Base-by-base conservation (phyloP, 306 rosid species). In the Medicago ruthenica region DNA sequence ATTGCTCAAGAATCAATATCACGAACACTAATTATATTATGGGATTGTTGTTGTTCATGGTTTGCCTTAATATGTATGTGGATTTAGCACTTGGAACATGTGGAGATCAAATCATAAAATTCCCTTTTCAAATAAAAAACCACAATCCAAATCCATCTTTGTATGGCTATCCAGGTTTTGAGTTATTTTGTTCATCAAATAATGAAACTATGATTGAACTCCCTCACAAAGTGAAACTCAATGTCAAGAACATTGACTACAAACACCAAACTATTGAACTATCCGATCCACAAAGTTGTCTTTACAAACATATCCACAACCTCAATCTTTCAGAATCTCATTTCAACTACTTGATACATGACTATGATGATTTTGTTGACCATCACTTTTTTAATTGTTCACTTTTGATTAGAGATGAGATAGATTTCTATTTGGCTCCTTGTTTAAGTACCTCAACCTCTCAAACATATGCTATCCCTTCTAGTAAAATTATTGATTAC, bases 151-250 rank as follows among this genome's bases (percentile, higher is more conserved):
- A 1, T 47, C 8, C 60, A 53, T 10, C 18, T 3, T 13, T 40
- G 0, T 82, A 83, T 67, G 77, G 70, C 9, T 69, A 83, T 18
- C 86, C 83, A 0, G 82, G 84, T 1, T 87, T 87, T 76, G 88
- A 82, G 70, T 12, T 89, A 15, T 53, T 75, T 7, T 89, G 94
- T 60, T 41, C 77, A 7, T 4, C 48, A 1, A 18, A 14, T 7
- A 55, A 69, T 6, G 36, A 76, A 2, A 41, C 82, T 0, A 14
- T 86, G 41, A 79, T 83, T n/a, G 16, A 83, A 77, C 81, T 89
- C 21, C 84, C 80, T 13, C 8, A n/a, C 4, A 76, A 76, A 31
- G 73, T 78, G 4, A 84, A 73, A 36, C 70, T 81, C 62, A 55
- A 0, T 42, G 22, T 21, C 1, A 21, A 21, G 22, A 21, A 21